Base-by-base conservation (phyloP, 2,329 filamentous ascomycete genomes). In the Rhynchosporium graminicola region DNA sequence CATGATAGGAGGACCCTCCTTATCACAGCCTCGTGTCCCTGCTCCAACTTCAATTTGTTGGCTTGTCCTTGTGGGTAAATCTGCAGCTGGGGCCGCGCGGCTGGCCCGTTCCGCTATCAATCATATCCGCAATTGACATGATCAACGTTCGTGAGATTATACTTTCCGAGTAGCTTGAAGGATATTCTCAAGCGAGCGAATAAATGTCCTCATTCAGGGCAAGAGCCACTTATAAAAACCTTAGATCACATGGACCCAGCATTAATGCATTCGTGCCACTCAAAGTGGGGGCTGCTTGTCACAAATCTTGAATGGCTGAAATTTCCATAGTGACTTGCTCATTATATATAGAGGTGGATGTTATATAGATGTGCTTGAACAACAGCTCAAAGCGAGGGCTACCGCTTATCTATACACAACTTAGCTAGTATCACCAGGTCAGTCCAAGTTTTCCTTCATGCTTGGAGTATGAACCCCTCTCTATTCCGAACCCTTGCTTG, bases 401-500 rank as follows among this genome's bases (percentile, higher is more conserved):
- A 20, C 20, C 20, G 20, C 20, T 20, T 20, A 20, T 20, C 20
- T 20, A 20, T 20, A 20, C 20, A 20, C 20, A 20, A 20, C 1
- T 20, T 20, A 36, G 33, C 5, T 36, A 36, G 33, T 36, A 36
- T 36, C 20, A 20, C 20, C 20, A 20, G 20, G 1, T 20, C 20
- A 20, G 20, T 20, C 20, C 20, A 20, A 20, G 20, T 20, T 36
- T 36, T 36, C 5, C 33, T 36, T 6, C 33, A 6, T 36, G 5
- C 33, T 5, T 36, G 33, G 33, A 9, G 36, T 45, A 15, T 15
- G n/a, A 38, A 54, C 50, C 50, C 50, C 50, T 54, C 50, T 42
- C 50, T 54, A 31, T 42, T 54, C 40, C 26, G 10, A 6, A 54
- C 7, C 50, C 50, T 54, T 54, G 50, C 50, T 54, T 54, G 33